A percentile compares a stretch with the other conserved stretches of the same genome.
Conservation (phyloP, 2,329 filamentous ascomycete species). For the Fusarium sp. region DNA sequence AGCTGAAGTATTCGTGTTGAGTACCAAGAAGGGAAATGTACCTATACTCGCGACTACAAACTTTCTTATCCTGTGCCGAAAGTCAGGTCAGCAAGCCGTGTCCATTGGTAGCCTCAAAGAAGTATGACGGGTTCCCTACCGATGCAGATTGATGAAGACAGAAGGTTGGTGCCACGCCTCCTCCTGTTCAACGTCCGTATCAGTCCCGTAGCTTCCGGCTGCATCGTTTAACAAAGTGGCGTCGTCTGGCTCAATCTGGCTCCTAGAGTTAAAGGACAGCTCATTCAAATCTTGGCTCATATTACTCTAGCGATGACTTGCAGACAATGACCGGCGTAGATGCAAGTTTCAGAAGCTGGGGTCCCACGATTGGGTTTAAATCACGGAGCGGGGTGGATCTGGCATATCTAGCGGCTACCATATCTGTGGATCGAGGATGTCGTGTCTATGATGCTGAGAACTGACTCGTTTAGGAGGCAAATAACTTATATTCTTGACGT, state of each 20-base stretch:
- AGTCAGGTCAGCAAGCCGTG: background rate
- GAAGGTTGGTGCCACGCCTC: slow-evolving; percentile 5
- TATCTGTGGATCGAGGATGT: background rate
- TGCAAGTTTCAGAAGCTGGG: too few relatives aligned
- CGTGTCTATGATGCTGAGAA: background rate
- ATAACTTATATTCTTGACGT: too few relatives aligned
- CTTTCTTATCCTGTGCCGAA: background rate
- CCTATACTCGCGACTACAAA: slow-evolving; percentile 22
- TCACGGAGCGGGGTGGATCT: background rate
- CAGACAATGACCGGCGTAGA: background rate
- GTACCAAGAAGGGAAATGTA: background rate
- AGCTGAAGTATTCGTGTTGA: background rate
- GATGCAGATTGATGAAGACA: slow-evolving; percentile 7
- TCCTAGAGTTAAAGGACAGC: background rate
- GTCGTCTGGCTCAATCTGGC: background rate
- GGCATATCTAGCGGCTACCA: background rate
- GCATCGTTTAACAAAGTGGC: background rate
- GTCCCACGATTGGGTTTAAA: background rate
- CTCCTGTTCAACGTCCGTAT: slow-evolving; percentile 11
- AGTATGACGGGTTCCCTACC: background rate
- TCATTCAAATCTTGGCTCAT: background rate
- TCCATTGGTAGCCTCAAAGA: too few relatives aligned
- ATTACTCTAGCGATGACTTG: background rate
- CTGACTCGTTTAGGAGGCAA: too few relatives aligned
- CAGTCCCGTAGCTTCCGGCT: background rate